Conservation (phyloP, 768 basidiomycete species). For the Trametes punicea region DNA sequence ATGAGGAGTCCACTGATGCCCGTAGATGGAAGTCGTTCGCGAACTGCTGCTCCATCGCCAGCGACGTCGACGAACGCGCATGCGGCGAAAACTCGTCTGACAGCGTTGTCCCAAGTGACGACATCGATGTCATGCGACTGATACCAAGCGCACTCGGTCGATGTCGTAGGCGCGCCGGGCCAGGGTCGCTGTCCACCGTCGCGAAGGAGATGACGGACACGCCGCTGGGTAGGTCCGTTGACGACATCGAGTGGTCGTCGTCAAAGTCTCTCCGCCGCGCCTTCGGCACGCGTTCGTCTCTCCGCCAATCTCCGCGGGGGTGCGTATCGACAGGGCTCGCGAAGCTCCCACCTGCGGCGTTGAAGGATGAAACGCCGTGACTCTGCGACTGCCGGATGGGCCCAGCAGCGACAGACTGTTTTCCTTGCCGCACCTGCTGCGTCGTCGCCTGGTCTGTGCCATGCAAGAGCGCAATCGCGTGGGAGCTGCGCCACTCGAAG, state of each 20-base stretch:
- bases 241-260: constrained; percentile 90
- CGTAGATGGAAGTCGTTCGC: constrained; percentile 71
- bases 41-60: constrained; percentile 72
- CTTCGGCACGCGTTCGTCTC: constrained; percentile 67
- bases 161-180: constrained; percentile 63
- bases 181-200: constrained; percentile 85
- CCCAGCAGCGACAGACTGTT: constrained; percentile 51
- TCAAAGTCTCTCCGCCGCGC: constrained; percentile 80
- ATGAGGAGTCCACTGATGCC: constrained; percentile 60
- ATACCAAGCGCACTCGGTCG: constrained; percentile 62
- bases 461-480: constrained; percentile 34
- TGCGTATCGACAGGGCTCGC: constrained; percentile 18
- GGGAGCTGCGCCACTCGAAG: constrained; percentile 23
- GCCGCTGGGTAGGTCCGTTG: constrained; percentile 78
- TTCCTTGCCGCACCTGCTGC: constrained; percentile 30
- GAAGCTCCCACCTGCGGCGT: constrained; percentile 62
- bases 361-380: constrained; percentile 44
- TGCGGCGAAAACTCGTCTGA: constrained; percentile 68
- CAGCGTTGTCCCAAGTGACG: constrained; percentile 70
- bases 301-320: constrained; percentile 40
- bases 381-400: constrained; percentile 60
- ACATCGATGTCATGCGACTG: constrained; percentile 72
- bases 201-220: constrained; percentile 79
- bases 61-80: constrained; percentile 75
- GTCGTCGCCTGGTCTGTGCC: constrained; percentile 35